Percentiles rank a stretch among this genome's conserved stretches.
These are phyloP conservation scores for Microcyclospora pomicola DNA, from an alignment of 2,329 filamentous ascomycete genomes.

Conservation along the genomic window DNA sequence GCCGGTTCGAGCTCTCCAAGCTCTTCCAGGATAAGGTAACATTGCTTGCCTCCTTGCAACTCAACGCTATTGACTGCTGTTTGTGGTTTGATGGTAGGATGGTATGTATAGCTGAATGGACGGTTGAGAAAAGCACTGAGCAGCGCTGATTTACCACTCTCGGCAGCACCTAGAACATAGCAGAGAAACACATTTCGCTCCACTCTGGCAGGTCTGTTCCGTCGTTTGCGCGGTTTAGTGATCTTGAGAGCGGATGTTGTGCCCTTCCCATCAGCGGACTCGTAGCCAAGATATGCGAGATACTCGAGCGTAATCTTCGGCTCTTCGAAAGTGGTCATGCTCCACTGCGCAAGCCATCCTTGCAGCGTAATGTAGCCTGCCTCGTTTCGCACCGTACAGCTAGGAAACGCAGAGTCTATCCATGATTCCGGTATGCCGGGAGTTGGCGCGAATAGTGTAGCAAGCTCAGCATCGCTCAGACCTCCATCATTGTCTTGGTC, in stretches of 20 bases:
- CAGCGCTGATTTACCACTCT: conserved; percentile 80
- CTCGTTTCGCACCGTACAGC: conserved; percentile 88
- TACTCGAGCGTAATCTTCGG: conserved; percentile 93
- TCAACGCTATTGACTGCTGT: conserved; percentile 94
- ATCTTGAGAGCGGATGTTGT: conserved; percentile 79
- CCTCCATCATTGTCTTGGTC: conserved; percentile 97
- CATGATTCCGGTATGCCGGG: conserved; percentile 78
- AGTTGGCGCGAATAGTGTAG: conserved; percentile 80
- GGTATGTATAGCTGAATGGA: conserved; percentile 70
- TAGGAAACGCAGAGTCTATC: conserved; percentile 79
- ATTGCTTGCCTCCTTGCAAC: conserved; percentile 87
- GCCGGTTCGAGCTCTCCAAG: conserved; percentile 91
- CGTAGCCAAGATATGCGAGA: conserved; percentile 89
- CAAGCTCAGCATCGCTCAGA: conserved; percentile 71
- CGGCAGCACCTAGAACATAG: conserved; percentile 75
- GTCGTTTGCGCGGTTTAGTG: conserved; percentile 78
- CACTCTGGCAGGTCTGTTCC: conserved; percentile 67
- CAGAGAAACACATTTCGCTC: conserved; percentile 91
- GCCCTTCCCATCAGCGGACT: conserved; percentile 58
- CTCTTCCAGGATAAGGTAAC: conserved; percentile 90
- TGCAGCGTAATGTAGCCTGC: conserved; percentile 90
- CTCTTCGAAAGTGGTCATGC: conserved; percentile 96
- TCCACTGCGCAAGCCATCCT: conserved; percentile 98
- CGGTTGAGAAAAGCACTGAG: conserved; percentile 84
- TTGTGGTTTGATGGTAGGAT: conserved; percentile 87